These are phyloP conservation scores for Fusarium sp. DNA, from an alignment of 2,329 filamentous ascomycete genomes.

Conservation along the genomic window DNA sequence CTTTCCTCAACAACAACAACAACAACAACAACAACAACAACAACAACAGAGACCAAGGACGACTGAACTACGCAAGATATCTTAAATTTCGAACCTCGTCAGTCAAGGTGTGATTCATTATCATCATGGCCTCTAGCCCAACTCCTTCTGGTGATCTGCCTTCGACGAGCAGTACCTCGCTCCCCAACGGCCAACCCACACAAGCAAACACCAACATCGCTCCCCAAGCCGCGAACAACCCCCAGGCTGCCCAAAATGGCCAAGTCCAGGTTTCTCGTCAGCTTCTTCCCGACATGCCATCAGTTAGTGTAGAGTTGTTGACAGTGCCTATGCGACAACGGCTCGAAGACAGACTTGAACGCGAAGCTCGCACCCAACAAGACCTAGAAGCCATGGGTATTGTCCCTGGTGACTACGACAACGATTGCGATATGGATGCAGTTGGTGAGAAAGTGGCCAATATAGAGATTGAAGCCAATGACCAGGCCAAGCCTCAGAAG, in stretches of 20 bases:
- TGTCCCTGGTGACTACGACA: not conserved
- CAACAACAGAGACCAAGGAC: too few species aligned
- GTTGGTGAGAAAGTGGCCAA: conserved; percentile 10
- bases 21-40: not conserved
- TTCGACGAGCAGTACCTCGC: not conserved
- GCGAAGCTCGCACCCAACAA: conserved; percentile 18
- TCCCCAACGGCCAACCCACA: not conserved
- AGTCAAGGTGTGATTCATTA: not conserved
- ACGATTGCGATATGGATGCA: conserved; percentile 3
- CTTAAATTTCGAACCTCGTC: not conserved
- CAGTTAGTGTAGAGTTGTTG: conserved; percentile 1
- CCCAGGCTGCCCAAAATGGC: not conserved
- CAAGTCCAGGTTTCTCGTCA: not conserved
- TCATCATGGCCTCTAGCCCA: conserved; percentile 13
- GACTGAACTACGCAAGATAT: not conserved
- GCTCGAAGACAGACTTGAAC: conserved; percentile 18
- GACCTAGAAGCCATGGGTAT: conserved; percentile 22
- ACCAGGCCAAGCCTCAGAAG: conserved; percentile 31
- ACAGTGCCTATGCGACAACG: conserved; percentile 16
- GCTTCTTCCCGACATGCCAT: not conserved
- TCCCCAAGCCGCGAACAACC: not conserved
- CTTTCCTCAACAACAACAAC: not conserved
- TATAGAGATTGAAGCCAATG: conserved; percentile 7
- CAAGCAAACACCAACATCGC: not conserved
- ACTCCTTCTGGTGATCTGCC: not conserved